Evolutionary conservation across 75 land plant species (phyloP), one percentile per base, ranked within the genome.

Genomic region (Pinus albicaulis): DNA sequence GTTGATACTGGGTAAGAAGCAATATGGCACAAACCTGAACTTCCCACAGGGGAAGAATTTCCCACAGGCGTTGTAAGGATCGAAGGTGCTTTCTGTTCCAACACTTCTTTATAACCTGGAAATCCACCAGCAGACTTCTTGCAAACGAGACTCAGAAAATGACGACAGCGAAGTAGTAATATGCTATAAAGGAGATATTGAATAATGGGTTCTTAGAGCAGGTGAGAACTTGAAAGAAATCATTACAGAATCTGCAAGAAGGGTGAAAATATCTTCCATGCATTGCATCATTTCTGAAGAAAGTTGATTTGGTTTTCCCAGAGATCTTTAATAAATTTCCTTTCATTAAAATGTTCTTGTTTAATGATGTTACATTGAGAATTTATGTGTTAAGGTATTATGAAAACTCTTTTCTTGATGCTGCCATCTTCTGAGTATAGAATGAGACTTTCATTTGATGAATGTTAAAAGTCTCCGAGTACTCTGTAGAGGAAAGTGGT

Each of bases 241-340:
- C 22, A 26, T 60, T 19, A 84, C 75, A 78, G 93, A 78, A 2
- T 31, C 1, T 31, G 1, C 31, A 31, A 31, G 31, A 31, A 1
- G 31, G 78, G 86, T 78, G 76, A 90, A 95, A 48, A 95, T 95
- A 73, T 89, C 85, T 82, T 81, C 87, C 98, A 95, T 95, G 72
- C 93, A 92, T 34, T 77, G 72, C 11, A 95, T 86, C 95, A 95
- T 95, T 82, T 92, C 83, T 80, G 92, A 90, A 77, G 98, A 95
- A 24, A 95, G 84, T 52, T 71, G 48, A 72, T 92, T 95, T 8
- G 98, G 41, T 91, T 59, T 20, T 82, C 56, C 83, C 86, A 86
- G 12, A 86, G 80, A 28, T 85, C 76, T 31, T 76, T 76, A 13
- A 68, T 44, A n/a, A 19, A 34, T 65, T 3, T 65, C 20, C 44